A percentile compares a stretch with the other conserved stretches of the same genome.
These are phyloP conservation scores for Mucor mucedo DNA, from an alignment of 371 early-diverging fungal species.

Conservation along the genomic window DNA sequence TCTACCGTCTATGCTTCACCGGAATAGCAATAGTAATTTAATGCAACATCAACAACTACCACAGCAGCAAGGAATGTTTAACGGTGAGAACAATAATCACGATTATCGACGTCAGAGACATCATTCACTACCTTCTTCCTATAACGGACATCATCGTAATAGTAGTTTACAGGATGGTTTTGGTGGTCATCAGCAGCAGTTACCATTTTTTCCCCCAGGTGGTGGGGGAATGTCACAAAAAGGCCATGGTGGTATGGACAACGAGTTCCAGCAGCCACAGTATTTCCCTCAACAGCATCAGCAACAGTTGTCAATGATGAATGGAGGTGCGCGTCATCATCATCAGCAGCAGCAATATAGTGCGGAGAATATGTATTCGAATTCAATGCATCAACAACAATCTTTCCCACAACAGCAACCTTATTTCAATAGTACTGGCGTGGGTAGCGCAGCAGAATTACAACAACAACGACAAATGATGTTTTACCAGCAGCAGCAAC, in stretches of 20 bases:
- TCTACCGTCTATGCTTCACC: neutral
- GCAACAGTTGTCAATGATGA: neutral
- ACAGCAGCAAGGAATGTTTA: slow-evolving; percentile 5
- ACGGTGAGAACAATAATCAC: neutral
- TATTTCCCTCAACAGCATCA: slow-evolving; percentile 3
- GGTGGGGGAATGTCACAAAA: neutral
- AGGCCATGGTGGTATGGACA: neutral
- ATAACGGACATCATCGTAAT: neutral
- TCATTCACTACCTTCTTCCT: slow-evolving; percentile 10
- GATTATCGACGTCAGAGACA: slow-evolving; percentile 12
- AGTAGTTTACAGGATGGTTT: neutral
- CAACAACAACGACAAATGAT: slow-evolving; percentile 1
- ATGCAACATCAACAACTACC: neutral
- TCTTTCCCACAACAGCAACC: slow-evolving; percentile 5
- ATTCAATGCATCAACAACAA: slow-evolving; percentile 1
- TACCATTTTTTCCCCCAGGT: neutral
- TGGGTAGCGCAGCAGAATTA: neutral
- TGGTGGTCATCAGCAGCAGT: neutral
- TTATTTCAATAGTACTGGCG: neutral
- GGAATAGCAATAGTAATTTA: neutral
- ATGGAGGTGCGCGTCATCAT: neutral
- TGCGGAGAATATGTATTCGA: neutral
- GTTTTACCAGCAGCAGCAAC: slow-evolving; percentile 10
- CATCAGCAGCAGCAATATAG: neutral
- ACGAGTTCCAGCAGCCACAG: neutral